Percentiles rank a stretch among this genome's conserved stretches.
These are phyloP conservation scores for Scheffersomyces titani DNA, from an alignment of 1,139 yeast genomes.

Conservation along the genomic window DNA sequence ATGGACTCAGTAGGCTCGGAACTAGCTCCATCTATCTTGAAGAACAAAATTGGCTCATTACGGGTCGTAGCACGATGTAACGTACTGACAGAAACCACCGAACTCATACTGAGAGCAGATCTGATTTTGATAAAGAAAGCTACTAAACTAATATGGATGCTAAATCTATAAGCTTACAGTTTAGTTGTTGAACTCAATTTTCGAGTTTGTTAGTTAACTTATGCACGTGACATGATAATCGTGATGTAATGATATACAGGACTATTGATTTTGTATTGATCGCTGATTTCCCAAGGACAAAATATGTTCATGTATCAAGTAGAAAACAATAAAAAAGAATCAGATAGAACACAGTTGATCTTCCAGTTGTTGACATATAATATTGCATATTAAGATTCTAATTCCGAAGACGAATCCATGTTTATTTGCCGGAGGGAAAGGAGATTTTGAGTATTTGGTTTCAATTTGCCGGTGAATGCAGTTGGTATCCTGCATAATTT, in stretches of 20 bases:
- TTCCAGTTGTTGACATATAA: too few relatives aligned
- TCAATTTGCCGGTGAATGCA: too few relatives aligned
- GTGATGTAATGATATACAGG: not conserved
- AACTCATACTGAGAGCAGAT: constrained; percentile 6
- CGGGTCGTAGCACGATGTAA: constrained; percentile 22
- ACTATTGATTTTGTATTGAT: not conserved
- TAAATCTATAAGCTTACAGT: not conserved
- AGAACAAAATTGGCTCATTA: constrained; percentile 25
- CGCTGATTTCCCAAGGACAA: too few relatives aligned
- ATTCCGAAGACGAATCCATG: too few relatives aligned
- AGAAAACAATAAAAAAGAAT: too few relatives aligned
- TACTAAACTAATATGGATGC: not conserved
- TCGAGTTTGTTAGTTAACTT: not conserved
- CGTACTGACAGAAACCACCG: constrained; percentile 12
- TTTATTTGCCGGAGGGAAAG: too few relatives aligned
- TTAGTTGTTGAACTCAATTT: not conserved
- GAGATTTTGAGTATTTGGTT: too few relatives aligned
- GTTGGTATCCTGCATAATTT: too few relatives aligned
- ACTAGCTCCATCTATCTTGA: constrained; percentile 15
- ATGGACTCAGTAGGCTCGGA: constrained; percentile 25
- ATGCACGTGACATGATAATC: not conserved
- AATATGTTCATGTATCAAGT: too few relatives aligned
- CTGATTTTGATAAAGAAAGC: not conserved
- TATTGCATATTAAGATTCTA: too few relatives aligned
- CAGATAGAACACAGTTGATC: too few relatives aligned